Evolutionary conservation across 768 basidiomycete genomes (phyloP).

Genomic region (Myochromella boudieri): DNA sequence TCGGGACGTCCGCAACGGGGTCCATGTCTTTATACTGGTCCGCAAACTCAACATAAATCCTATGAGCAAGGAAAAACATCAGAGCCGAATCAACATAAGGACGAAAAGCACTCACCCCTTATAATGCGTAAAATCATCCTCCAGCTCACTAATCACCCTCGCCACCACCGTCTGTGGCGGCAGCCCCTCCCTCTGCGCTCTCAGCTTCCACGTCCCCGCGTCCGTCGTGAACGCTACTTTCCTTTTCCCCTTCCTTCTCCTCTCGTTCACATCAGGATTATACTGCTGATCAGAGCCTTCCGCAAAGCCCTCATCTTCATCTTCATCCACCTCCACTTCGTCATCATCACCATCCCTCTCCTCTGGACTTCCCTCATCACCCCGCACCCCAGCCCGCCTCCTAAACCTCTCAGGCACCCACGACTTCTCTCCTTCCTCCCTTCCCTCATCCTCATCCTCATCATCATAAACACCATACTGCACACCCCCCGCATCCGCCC

Average conservation of each 20-base stretch:
- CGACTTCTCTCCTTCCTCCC: conserved; percentile 3
- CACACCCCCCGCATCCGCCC: no score
- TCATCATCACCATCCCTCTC: conserved; percentile 5
- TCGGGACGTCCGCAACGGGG: conserved; percentile 74
- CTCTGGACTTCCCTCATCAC: not conserved
- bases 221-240: conserved; percentile 25
- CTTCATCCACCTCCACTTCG: conserved; percentile 8
- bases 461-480: no score
- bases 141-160: conserved; percentile 82
- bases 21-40: conserved; percentile 94
- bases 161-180: conserved; percentile 89
- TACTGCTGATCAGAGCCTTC: conserved; percentile 32
- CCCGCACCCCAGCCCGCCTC: conserved; percentile 2
- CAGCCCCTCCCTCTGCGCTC: conserved; percentile 39
- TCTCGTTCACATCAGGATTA: conserved; percentile 14
- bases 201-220: conserved; percentile 26
- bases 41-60: conserved; percentile 87
- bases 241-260: conserved; percentile 30
- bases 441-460: conserved; percentile 8
- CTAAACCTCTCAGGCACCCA: conserved; percentile 25
- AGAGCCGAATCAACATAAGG: conserved; percentile 1
- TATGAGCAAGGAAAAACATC: conserved; percentile 29
- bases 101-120: conserved; percentile 67
- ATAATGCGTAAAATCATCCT: conserved; percentile 94
- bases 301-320: conserved; percentile 50